A percentile compares a stretch with the other conserved stretches of the same genome.
phyloP scores from a whole-genome alignment of 306 rosid genomes.

The Oemleria cerasiformis region DNA sequence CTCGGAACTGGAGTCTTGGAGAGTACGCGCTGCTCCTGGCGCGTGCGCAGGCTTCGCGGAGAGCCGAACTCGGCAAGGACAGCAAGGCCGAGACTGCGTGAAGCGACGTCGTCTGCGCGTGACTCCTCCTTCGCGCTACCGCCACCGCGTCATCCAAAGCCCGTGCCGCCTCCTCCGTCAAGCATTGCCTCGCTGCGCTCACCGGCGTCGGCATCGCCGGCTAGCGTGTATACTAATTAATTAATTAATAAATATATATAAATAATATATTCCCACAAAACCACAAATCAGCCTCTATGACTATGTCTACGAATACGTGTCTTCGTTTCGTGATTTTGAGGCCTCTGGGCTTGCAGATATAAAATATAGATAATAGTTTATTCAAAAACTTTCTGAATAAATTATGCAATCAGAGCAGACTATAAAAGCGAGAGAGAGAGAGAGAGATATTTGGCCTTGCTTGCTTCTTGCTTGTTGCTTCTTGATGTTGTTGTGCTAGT shows the following conservation, averaged over 20 bases:
- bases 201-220: constrained; percentile 99
- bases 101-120: constrained; percentile 86
- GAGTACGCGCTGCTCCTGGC: constrained; percentile 65
- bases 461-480: background rate
- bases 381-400: background rate
- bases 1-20: constrained; percentile 77
- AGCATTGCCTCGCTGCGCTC: constrained; percentile 83
- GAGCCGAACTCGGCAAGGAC: constrained; percentile 55
- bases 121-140: constrained; percentile 77
- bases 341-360: background rate
- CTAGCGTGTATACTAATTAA: constrained; percentile 34
- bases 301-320: constrained; percentile 9
- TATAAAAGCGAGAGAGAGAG: background rate
- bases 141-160: constrained; percentile 76
- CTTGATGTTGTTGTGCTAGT: background rate
- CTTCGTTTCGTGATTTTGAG: constrained; percentile 10
- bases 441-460: background rate
- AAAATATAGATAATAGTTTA: background rate
- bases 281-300: background rate
- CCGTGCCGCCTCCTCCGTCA: constrained; percentile 87
- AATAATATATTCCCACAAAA: background rate
- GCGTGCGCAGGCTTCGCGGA: constrained; percentile 80
- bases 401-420: background rate
- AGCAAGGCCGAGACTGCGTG: constrained; percentile 84
- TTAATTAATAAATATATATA: background rate